phyloP scores from a whole-genome alignment of 805 yeast species.

The Lipomyces yamanashiensis region DNA sequence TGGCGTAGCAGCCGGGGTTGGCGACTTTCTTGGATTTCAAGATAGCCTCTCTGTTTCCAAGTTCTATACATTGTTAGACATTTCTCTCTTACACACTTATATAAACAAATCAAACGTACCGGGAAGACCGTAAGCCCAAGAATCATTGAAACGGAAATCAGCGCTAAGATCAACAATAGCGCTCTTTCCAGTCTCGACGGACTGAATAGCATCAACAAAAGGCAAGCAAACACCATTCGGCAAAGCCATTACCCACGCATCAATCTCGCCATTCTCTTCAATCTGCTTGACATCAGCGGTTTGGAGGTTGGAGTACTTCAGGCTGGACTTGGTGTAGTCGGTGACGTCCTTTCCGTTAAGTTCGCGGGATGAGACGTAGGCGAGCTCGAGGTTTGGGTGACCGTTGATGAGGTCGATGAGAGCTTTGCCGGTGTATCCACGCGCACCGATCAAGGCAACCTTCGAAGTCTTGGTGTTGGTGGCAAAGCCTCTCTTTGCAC shows the following conservation, averaged over 20 bases:
- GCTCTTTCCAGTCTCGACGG: constrained; percentile 62
- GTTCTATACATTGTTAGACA: constrained; percentile 51
- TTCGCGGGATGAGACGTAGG: constrained; percentile 96
- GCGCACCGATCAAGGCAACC: constrained; percentile 95
- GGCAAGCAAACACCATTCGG: constrained; percentile 92
- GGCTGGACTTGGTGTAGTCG: constrained; percentile 75
- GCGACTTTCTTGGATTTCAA: constrained; percentile 79
- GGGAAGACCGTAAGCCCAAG: constrained; percentile 95
- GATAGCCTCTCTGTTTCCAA: constrained; percentile 69
- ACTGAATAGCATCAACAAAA: constrained; percentile 51
- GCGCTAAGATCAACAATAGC: constrained; percentile 93
- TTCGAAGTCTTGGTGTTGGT: constrained; percentile 60
- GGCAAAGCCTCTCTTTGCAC: background rate
- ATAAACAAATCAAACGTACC: background rate
- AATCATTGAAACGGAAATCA: constrained; percentile 91
- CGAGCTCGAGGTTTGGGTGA: constrained; percentile 85
- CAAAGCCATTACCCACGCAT: constrained; percentile 98
- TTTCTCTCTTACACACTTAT: background rate
- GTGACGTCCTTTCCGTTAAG: constrained; percentile 81
- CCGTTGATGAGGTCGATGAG: constrained; percentile 81
- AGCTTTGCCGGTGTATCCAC: constrained; percentile 97
- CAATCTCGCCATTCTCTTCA: constrained; percentile 78
- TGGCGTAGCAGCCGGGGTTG: constrained; percentile 99
- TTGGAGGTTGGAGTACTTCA: constrained; percentile 83
- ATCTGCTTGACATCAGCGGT: constrained; percentile 80